A percentile compares a stretch with the other conserved stretches of the same genome.
These are phyloP conservation scores for Acidomyces sp. DNA, from an alignment of 495 filamentous ascomycete genomes.

Conservation along the genomic window DNA sequence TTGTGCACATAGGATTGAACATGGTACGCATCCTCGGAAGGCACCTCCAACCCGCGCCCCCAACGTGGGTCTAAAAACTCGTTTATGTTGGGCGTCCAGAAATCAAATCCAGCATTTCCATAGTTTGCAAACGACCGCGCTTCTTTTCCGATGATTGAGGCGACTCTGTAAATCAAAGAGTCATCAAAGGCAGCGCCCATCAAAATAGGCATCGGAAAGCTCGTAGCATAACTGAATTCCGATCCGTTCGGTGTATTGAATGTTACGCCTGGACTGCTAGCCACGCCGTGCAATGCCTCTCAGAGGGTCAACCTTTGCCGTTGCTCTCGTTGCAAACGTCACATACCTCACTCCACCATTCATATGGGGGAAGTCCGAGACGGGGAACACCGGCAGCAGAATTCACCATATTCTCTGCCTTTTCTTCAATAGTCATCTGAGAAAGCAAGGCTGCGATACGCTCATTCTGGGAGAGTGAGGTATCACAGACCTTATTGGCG, in stretches of 20 bases:
- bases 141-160: conserved; percentile 46
- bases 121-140: conserved; percentile 55
- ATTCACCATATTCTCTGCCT: conserved; percentile 11
- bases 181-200: conserved; percentile 50
- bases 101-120: conserved; percentile 44
- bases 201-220: conserved; percentile 48
- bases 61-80: conserved; percentile 48
- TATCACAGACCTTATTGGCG: conserved; percentile 14
- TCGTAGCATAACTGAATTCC: conserved; percentile 44
- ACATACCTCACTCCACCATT: conserved; percentile 33
- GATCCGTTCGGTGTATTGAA: conserved; percentile 29
- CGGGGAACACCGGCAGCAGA: conserved; percentile 36
- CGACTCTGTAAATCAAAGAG: conserved; percentile 44
- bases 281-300: conserved; percentile 46
- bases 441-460: conserved; percentile 11
- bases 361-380: conserved; percentile 42
- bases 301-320: background rate
- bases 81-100: conserved; percentile 56
- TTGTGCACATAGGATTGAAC: conserved; percentile 44
- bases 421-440: conserved; percentile 14
- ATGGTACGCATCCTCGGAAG: conserved; percentile 41
- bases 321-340: background rate
- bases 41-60: conserved; percentile 39
- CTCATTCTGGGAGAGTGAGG: conserved; percentile 11
- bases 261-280: conserved; percentile 36